Percentiles rank a stretch among this genome's conserved stretches.
phyloP scores from a whole-genome alignment of 805 yeast species.

The Candida odintsovae region DNA sequence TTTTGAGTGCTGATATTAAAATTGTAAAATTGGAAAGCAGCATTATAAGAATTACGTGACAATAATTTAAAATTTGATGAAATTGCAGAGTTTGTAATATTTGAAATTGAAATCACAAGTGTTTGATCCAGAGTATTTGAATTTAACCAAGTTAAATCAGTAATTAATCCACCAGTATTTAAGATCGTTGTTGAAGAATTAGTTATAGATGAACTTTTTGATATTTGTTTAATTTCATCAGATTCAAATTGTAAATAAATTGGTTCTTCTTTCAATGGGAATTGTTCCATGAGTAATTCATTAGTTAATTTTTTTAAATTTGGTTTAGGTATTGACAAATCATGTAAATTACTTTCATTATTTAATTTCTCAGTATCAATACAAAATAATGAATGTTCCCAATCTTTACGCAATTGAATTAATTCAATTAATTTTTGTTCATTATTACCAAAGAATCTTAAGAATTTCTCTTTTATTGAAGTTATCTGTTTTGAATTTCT shows the following conservation, averaged over 20 bases:
- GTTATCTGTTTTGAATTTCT: conserved; percentile 24
- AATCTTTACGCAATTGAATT: conserved; percentile 39
- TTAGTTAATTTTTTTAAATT: conserved; percentile 16
- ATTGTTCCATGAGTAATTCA: conserved; percentile 19
- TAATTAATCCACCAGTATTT: conserved; percentile 46
- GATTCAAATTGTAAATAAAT: conserved; percentile 18
- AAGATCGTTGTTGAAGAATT: conserved; percentile 34
- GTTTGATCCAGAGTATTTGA: conserved; percentile 28
- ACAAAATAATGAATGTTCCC: conserved; percentile 44
- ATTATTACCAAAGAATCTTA: conserved; percentile 45
- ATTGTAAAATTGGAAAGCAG: conserved; percentile 43
- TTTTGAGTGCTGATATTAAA: conserved; percentile 25
- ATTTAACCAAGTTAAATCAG: conserved; percentile 49
- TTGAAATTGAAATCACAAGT: conserved; percentile 47
- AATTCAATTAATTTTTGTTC: conserved; percentile 35
- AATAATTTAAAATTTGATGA: conserved; percentile 24
- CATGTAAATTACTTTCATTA: conserved; percentile 9
- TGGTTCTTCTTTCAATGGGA: conserved; percentile 14
- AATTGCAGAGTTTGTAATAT: conserved; percentile 25
- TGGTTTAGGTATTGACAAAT: conserved; percentile 8
- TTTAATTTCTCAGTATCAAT: conserved; percentile 30
- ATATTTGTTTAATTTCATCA: conserved; percentile 9
- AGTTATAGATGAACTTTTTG: conserved; percentile 9
- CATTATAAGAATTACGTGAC: conserved; percentile 24
- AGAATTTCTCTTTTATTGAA: conserved; percentile 36